These are phyloP conservation scores for Plasmopara viticola DNA, from an alignment of 352 stramenopile species.

Conservation along the genomic window DNA sequence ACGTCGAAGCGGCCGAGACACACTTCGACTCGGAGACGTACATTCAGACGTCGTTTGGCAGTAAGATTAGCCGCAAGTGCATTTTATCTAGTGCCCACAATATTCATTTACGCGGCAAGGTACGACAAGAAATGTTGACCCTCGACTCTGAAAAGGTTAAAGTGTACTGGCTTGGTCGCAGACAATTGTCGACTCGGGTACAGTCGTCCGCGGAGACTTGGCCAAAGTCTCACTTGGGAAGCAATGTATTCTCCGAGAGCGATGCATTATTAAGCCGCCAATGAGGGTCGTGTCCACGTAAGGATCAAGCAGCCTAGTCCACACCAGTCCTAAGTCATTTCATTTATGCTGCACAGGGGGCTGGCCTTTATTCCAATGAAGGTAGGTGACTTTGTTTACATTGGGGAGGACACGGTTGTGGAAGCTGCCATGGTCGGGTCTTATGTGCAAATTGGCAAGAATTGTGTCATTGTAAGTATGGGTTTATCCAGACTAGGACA, in stretches of 20 bases:
- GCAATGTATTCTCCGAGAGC: constrained; percentile 68
- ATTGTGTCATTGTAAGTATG: constrained; percentile 75
- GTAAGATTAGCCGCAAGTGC: constrained; percentile 65
- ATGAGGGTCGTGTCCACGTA: constrained; percentile 58
- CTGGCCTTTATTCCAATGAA: constrained; percentile 82
- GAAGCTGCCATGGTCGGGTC: constrained; percentile 82
- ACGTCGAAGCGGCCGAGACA: constrained; percentile 41
- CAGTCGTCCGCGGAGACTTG: constrained; percentile 74
- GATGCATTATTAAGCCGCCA: constrained; percentile 68
- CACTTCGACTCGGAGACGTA: constrained; percentile 52
- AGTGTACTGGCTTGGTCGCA: constrained; percentile 5
- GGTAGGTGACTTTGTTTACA: constrained; percentile 77
- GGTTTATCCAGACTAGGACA: neutral
- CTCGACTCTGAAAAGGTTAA: neutral
- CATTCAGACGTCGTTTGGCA: constrained; percentile 63
- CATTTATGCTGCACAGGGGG: constrained; percentile 27
- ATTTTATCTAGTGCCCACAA: constrained; percentile 60
- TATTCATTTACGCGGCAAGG: constrained; percentile 72
- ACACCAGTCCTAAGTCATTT: neutral
- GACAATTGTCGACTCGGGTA: constrained; percentile 65
- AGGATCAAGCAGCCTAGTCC: neutral
- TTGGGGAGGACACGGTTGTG: constrained; percentile 64
- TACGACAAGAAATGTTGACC: constrained; percentile 2
- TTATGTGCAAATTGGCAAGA: constrained; percentile 76
- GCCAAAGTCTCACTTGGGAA: constrained; percentile 79